Conservation (phyloP, 495 filamentous ascomycete genomes). For the Xylaria venustula region DNA sequence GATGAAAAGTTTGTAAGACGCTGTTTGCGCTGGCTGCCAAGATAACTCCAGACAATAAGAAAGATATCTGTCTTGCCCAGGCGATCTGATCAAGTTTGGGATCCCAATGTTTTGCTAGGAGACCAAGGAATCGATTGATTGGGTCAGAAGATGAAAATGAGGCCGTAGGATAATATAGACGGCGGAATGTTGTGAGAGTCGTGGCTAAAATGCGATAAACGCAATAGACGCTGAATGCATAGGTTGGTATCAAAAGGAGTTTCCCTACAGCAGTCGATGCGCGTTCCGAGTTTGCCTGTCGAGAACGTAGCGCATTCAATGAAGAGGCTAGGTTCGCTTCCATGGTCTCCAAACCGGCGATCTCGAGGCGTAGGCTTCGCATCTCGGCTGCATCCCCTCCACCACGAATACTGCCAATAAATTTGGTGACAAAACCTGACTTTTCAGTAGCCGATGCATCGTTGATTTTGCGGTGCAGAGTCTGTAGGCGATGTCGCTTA, state of each 20-base stretch:
- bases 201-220: conserved; percentile 72
- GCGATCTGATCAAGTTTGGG: conserved; percentile 65
- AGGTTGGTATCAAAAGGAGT: conserved; percentile 55
- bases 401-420: conserved; percentile 62
- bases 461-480: conserved; percentile 62
- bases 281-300: conserved; percentile 57
- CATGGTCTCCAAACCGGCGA: conserved; percentile 77
- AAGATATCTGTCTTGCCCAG: conserved; percentile 76
- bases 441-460: conserved; percentile 36
- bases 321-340: conserved; percentile 61
- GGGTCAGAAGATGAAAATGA: conserved; percentile 71
- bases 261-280: conserved; percentile 62
- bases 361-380: conserved; percentile 66
- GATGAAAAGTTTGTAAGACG: conserved; percentile 70
- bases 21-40: conserved; percentile 72
- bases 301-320: conserved; percentile 55
- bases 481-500: conserved; percentile 65
- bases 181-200: conserved; percentile 57
- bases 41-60: conserved; percentile 74
- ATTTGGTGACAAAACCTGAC: conserved; percentile 64
- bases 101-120: conserved; percentile 70
- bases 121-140: conserved; percentile 72
- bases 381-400: conserved; percentile 63
- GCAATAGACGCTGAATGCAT: conserved; percentile 72
- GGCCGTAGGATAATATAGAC: conserved; percentile 47